A percentile compares a stretch with the other conserved stretches of the same genome.
Evolutionary conservation across 2,329 filamentous ascomycete species (phyloP).

Genomic region (Fusarium sp.): DNA sequence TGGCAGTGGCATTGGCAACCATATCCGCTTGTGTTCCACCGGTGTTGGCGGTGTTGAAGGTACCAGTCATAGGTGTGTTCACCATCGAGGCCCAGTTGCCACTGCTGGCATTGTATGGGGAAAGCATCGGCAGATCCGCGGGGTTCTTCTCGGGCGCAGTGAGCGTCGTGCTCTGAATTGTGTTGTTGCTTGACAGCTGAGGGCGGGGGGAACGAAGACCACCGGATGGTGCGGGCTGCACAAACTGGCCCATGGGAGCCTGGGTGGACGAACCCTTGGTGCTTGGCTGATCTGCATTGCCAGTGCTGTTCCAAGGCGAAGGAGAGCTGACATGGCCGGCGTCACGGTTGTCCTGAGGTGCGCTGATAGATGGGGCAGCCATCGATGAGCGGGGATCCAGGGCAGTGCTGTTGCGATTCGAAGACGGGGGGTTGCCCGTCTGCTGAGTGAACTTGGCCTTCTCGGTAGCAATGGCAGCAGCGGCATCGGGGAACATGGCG

Average conservation of each 20-base stretch:
- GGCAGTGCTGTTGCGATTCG: slow-evolving; percentile 90
- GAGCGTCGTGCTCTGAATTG: slow-evolving; percentile 86
- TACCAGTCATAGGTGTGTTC: slow-evolving; percentile 94
- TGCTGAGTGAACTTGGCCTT: slow-evolving; percentile 98
- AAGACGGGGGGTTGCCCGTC: slow-evolving; percentile 88
- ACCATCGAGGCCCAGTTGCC: slow-evolving; percentile 99
- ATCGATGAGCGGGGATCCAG: slow-evolving; percentile 82
- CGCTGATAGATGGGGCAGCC: slow-evolving; percentile 78
- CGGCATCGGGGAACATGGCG: slow-evolving; percentile 98
- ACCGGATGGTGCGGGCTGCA: slow-evolving; percentile 79
- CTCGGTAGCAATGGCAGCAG: slow-evolving; percentile 97
- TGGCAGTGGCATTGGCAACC: slow-evolving; percentile 98
- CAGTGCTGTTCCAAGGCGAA: slow-evolving; percentile 80
- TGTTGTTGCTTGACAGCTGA: slow-evolving; percentile 71
- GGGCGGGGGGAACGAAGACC: slow-evolving; percentile 83
- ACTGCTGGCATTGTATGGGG: slow-evolving; percentile 81
- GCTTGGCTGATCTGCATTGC: slow-evolving; percentile 58
- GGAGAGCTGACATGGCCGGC: slow-evolving; percentile 46
- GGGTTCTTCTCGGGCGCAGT: slow-evolving; percentile 73
- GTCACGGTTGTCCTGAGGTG: slow-evolving; percentile 53
- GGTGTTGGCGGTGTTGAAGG: slow-evolving; percentile 71
- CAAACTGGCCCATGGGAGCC: slow-evolving; percentile 93
- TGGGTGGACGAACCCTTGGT: slow-evolving; percentile 84
- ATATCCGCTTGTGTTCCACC: slow-evolving; percentile 86
- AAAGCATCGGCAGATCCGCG: slow-evolving; percentile 83